Conservation (phyloP, 1,139 yeast species). For the Kodamaea anthophila region DNA sequence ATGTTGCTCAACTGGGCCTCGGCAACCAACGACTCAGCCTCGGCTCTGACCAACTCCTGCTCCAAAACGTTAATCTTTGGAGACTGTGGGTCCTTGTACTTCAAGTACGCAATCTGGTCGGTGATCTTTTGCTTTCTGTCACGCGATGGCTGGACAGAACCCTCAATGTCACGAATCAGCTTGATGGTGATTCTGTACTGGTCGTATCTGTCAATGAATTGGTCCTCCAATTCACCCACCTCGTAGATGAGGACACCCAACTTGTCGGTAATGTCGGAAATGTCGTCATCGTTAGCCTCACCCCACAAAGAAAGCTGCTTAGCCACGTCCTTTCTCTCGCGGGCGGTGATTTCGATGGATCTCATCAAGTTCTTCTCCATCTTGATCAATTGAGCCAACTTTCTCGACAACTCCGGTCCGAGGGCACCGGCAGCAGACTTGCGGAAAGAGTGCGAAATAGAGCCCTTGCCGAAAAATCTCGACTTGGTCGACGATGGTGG, state of each 20-base stretch:
- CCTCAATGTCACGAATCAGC: slow-evolving; percentile 78
- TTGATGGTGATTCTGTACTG: slow-evolving; percentile 80
- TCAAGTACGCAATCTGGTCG: slow-evolving; percentile 75
- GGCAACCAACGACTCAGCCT: slow-evolving; percentile 85
- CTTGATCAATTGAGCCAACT: slow-evolving; percentile 70
- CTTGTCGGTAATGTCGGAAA: slow-evolving; percentile 79
- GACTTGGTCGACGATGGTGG: slow-evolving; percentile 67
- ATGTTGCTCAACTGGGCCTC: slow-evolving; percentile 86
- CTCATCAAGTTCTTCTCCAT: slow-evolving; percentile 80
- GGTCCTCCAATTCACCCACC: slow-evolving; percentile 83
- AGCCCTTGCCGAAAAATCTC: slow-evolving; percentile 68
- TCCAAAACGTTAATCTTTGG: slow-evolving; percentile 77
- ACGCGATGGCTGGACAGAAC: slow-evolving; percentile 81
- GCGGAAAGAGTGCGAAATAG: slow-evolving; percentile 61
- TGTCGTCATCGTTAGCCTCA: slow-evolving; percentile 78
- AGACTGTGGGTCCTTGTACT: slow-evolving; percentile 79
- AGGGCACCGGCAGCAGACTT: slow-evolving; percentile 66
- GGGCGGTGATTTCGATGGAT: slow-evolving; percentile 70
- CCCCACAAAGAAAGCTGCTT: slow-evolving; percentile 83
- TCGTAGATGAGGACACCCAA: slow-evolving; percentile 78
- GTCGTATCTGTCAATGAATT: slow-evolving; percentile 79
- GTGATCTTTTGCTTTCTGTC: slow-evolving; percentile 83
- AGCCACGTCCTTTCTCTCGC: slow-evolving; percentile 78
- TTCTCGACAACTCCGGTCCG: slow-evolving; percentile 76
- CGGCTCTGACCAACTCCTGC: slow-evolving; percentile 86